Evolutionary conservation across 75 land plant species (phyloP), one percentile per base, ranked within the genome.

Genomic region (Selaginella tamariscina): DNA sequence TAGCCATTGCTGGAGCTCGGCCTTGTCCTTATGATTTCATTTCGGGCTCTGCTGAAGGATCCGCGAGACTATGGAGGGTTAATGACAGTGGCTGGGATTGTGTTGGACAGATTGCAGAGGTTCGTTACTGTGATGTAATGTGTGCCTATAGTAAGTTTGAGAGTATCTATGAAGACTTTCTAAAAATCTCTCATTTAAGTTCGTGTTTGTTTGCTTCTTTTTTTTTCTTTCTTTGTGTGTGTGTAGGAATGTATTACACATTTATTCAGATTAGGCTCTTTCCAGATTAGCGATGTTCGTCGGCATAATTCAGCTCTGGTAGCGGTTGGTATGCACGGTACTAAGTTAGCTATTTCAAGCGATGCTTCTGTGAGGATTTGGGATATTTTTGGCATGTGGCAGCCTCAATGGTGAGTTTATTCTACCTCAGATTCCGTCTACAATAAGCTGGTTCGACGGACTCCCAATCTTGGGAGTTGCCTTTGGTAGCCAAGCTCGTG

Each of bases 21-120:
- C 75, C 59, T 54, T 27, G 29, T 32, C 64, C 78, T 32, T 89
- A 77, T 72, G 72, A 82, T 23, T 67, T 94, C 69, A 83, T 79
- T 11, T 83, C 90, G 2, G 95, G 98, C 29, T 82, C 32, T 72
- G 77, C 68, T 55, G 82, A 89, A 76, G 98, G 98, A 23, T 70
- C 63, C 56, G 13, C 89, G 60, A 84, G 78, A 68, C 68, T 94
- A 21, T 94, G 88, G 87, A 81, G 75, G 75, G 73, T 70, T 32
- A 29, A 30, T 54, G 32, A 54, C 56, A 70, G n/a, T 2, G 56
- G 54, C 2, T 94, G 96, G 96, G 79, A 82, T 32, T 82, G 84
- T 72, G 80, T 83, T 8, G 95, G 96, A 33, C 49, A 15, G 15
- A 30, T 68, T 30, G 54, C 83, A 57, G 65, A 39, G 54, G 78